Evolutionary conservation across 140 eudicot genomes (phyloP).

Genomic region (Anethum foeniculum): DNA sequence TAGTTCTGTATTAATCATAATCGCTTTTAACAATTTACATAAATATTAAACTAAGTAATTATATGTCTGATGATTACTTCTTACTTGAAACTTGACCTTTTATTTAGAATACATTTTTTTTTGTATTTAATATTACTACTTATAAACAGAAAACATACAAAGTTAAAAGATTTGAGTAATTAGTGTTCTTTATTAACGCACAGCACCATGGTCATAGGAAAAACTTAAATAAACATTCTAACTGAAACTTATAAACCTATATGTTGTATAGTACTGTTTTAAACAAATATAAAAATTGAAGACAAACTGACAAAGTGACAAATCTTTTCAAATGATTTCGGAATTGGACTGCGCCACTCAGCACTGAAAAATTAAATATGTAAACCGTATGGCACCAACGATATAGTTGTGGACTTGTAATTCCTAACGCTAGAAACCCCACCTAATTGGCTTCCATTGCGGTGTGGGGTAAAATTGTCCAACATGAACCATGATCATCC

Average conservation of each 20-base stretch:
- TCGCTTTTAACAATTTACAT: background rate
- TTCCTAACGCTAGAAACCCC: background rate
- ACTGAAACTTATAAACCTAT: background rate
- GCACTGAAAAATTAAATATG: background rate
- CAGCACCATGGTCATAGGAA: background rate
- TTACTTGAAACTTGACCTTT: background rate
- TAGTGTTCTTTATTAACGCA: background rate
- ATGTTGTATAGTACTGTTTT: background rate
- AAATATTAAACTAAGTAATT: background rate
- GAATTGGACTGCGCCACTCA: background rate
- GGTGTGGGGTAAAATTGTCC: background rate
- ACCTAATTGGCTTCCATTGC: background rate
- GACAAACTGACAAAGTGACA: background rate
- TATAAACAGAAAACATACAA: background rate
- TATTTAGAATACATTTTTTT: background rate
- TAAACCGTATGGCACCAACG: background rate
- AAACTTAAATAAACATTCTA: background rate
- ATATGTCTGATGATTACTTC: background rate
- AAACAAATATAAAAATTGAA: background rate
- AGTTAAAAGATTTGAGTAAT: background rate
- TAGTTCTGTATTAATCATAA: background rate
- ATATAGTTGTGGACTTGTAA: background rate
- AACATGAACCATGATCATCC: background rate
- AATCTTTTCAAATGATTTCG: background rate
- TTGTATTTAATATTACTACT: background rate